Percentiles rank a stretch among this genome's conserved stretches.
phyloP scores from a whole-genome alignment of 345 rosid species.

The Salix purpurea region DNA sequence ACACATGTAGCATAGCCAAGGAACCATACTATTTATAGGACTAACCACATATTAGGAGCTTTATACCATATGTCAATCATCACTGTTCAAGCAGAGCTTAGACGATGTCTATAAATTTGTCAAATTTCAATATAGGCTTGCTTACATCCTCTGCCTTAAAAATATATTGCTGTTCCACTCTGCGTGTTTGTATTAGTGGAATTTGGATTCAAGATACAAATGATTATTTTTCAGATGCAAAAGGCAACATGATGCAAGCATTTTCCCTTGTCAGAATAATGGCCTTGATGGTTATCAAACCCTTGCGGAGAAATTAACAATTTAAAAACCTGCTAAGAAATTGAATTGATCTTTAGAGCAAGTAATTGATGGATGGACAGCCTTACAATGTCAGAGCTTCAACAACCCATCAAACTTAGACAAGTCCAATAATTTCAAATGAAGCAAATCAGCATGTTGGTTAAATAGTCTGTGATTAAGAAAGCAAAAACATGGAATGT shows the following conservation, averaged over 20 bases:
- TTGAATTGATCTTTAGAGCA: not conserved
- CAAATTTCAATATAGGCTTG: not conserved
- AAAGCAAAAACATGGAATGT: not conserved
- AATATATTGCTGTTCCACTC: not conserved
- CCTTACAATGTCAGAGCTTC: not conserved
- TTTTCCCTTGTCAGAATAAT: not conserved
- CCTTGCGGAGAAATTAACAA: not conserved
- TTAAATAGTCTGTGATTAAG: not conserved
- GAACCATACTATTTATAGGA: not conserved
- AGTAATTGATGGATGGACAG: not conserved
- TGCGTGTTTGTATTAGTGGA: not conserved
- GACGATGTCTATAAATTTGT: not conserved
- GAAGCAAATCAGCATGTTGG: not conserved
- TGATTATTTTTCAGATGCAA: not conserved
- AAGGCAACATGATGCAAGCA: not conserved
- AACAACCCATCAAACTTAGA: not conserved
- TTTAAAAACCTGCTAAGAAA: not conserved
- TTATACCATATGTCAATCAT: not conserved
- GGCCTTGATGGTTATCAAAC: not conserved
- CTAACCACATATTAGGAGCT: too few relatives aligned
- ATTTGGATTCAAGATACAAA: not conserved
- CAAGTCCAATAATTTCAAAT: not conserved
- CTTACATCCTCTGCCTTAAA: not conserved
- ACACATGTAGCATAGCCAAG: not conserved
- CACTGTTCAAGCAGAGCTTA: not conserved